Conservation (phyloP, 2,329 filamentous ascomycete genomes). For the Chaetomium globosum region DNA sequence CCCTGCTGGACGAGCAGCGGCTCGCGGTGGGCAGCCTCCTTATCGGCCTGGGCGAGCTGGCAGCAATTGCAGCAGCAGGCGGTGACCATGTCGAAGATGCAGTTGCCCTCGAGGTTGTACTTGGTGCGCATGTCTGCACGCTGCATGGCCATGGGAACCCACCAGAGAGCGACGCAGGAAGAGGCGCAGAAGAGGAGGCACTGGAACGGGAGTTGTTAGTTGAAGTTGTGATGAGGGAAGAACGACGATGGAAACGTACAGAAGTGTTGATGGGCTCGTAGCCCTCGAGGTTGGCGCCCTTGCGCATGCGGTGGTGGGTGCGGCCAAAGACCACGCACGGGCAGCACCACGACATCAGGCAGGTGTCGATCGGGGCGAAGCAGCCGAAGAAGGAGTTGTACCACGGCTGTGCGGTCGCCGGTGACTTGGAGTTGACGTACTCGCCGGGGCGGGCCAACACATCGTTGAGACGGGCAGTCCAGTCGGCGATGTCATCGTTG, state of each 20-base stretch:
- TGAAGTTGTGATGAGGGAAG: background rate
- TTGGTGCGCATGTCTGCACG: conserved; percentile 50
- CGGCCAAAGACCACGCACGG: conserved; percentile 55
- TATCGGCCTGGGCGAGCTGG: conserved; percentile 51
- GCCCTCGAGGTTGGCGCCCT: conserved; percentile 46
- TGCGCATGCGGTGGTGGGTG: conserved; percentile 51
- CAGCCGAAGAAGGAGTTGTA: conserved; percentile 48
- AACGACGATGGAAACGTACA: conserved; percentile 41
- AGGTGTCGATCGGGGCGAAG: conserved; percentile 49
- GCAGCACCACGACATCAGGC: conserved; percentile 50
- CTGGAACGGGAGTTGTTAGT: conserved; percentile 32
- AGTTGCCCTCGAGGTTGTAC: conserved; percentile 51
- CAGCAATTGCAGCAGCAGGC: conserved; percentile 53
- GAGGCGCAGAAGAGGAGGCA: conserved; percentile 51
- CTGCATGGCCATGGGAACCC: conserved; percentile 51
- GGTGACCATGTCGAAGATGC: conserved; percentile 47
- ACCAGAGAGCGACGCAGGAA: conserved; percentile 46
- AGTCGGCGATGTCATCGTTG: conserved; percentile 49
- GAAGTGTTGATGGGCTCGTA: conserved; percentile 53
- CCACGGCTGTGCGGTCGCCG: conserved; percentile 46
- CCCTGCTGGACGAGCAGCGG: conserved; percentile 33
- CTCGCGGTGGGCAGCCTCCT: conserved; percentile 49
- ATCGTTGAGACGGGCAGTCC: conserved; percentile 50
- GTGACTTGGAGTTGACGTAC: conserved; percentile 48
- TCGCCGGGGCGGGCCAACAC: conserved; percentile 49